Base-by-base conservation (phyloP, 306 rosid genomes). In the Vigna hirtella region DNA sequence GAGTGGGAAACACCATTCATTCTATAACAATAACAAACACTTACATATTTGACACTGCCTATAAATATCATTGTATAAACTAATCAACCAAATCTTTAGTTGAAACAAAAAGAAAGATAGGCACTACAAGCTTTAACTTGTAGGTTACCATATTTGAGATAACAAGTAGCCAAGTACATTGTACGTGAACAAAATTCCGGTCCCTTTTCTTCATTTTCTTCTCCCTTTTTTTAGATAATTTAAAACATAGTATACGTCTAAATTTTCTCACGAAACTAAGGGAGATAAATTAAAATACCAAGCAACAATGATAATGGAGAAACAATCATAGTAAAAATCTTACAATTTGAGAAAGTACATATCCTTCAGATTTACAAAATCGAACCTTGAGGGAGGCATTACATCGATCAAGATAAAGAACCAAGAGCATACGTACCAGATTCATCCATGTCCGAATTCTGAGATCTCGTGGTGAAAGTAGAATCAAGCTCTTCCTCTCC, bases 391-490 rank as follows among this genome's bases (percentile, higher is more conserved):
- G 20, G 14, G 51, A 24, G 74, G 73, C 82, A 82, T 57, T 49
- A 77, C 32, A 48, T 10, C 45, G 1, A 17, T 9, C 22, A 49
- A 77, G 63, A 45, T 16, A 15, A 40, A 74, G 63, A 16, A 45
- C 42, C 36, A 72, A 81, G 57, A 71, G 69, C 79, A 38, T 16
- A 91, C 93, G 28, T 53, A 95, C 98, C 98, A 77, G 92, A 70
- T 64, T 91, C 96, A 82, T 86, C 92, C 87, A 82, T 72, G 66
- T 80, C 92, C 70, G 89, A 76, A 81, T 86, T 57, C 5, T 83
- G 93, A 86, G 98, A 92, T 89, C 93, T 89, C 62, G 81, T 67
- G 43, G 89, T 77, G 83, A 85, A 88, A 65, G 86, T 80, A 80
- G 97, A 88, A 72, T 80, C 91, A 70, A 83, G 78, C n/a, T 82